Conservation (phyloP, 257 asterid species). For the Echium plantagineum region DNA sequence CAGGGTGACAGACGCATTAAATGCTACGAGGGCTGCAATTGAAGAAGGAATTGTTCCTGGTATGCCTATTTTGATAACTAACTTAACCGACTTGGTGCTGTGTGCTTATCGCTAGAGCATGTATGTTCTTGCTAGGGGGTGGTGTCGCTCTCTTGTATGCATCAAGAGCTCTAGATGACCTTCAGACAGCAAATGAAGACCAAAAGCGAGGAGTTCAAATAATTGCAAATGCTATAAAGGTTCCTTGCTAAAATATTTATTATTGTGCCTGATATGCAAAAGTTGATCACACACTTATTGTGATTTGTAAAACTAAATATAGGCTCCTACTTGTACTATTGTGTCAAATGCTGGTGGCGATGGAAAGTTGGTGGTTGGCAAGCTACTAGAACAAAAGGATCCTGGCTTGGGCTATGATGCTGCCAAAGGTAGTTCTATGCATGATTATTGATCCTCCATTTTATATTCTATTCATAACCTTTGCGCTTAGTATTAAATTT, state of each 20-base stretch:
- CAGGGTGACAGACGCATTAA: constrained; percentile 90
- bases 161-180: constrained; percentile 42
- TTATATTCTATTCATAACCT: not conserved
- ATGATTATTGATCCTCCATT: not conserved
- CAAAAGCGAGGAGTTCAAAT: constrained; percentile 73
- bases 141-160: constrained; percentile 88
- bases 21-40: constrained; percentile 89
- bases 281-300: constrained; percentile 8
- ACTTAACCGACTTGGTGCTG: not conserved
- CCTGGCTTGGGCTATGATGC: constrained; percentile 72
- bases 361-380: constrained; percentile 54
- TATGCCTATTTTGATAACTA: constrained; percentile 12
- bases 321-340: constrained; percentile 73
- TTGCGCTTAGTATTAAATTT: not conserved
- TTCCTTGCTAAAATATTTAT: constrained; percentile 14
- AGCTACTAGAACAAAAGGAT: constrained; percentile 72
- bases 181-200: constrained; percentile 62
- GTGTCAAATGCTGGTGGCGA: constrained; percentile 84
- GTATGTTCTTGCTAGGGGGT: constrained; percentile 43
- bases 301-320: constrained; percentile 14
- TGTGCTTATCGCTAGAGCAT: constrained; percentile 3
- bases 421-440: constrained; percentile 41
- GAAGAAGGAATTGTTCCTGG: constrained; percentile 96
- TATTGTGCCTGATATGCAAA: not conserved
- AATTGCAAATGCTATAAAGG: constrained; percentile 78